Evolutionary conservation across 768 basidiomycete genomes (phyloP).

Genomic region (Tubosaeta sp.): DNA sequence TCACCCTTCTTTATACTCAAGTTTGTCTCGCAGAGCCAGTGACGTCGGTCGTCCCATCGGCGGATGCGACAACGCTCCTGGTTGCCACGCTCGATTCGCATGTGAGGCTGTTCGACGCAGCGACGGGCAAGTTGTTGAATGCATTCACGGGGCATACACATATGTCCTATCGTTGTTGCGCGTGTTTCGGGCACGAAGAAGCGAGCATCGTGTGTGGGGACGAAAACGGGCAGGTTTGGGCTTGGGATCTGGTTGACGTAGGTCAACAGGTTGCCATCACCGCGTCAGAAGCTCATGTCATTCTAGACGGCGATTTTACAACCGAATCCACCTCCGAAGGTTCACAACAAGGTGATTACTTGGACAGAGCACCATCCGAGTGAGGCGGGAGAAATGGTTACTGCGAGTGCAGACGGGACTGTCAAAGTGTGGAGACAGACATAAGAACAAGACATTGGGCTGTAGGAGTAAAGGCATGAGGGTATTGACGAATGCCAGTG

Average conservation of each 20-base stretch:
- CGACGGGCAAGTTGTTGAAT: slow-evolving; percentile 80
- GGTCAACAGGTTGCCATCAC: slow-evolving; percentile 18
- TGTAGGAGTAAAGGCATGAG: background rate
- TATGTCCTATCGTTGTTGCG: slow-evolving; percentile 70
- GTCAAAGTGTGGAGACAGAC: slow-evolving; percentile 82
- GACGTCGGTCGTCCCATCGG: slow-evolving; percentile 74
- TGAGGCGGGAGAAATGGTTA: slow-evolving; percentile 78
- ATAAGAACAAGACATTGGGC: slow-evolving; percentile 6
- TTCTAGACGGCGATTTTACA: slow-evolving; percentile 63
- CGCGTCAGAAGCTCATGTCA: slow-evolving; percentile 2
- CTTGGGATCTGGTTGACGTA: slow-evolving; percentile 92
- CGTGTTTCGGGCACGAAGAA: slow-evolving; percentile 81
- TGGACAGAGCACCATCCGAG: slow-evolving; percentile 91
- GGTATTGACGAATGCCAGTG: too few species aligned
- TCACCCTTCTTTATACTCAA: background rate
- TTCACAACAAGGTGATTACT: slow-evolving; percentile 80
- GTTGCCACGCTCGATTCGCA: slow-evolving; percentile 82
- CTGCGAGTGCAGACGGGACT: slow-evolving; percentile 86
- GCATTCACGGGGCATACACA: slow-evolving; percentile 78
- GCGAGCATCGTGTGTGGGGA: slow-evolving; percentile 82
- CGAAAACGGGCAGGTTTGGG: slow-evolving; percentile 85
- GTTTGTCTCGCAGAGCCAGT: slow-evolving; percentile 62
- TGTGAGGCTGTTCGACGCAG: slow-evolving; percentile 79
- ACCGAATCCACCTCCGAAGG: slow-evolving; percentile 71
- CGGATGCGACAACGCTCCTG: slow-evolving; percentile 76